phyloP scores from a whole-genome alignment of 169 alveolate genomes.

The Amoebophrya sp. region DNA sequence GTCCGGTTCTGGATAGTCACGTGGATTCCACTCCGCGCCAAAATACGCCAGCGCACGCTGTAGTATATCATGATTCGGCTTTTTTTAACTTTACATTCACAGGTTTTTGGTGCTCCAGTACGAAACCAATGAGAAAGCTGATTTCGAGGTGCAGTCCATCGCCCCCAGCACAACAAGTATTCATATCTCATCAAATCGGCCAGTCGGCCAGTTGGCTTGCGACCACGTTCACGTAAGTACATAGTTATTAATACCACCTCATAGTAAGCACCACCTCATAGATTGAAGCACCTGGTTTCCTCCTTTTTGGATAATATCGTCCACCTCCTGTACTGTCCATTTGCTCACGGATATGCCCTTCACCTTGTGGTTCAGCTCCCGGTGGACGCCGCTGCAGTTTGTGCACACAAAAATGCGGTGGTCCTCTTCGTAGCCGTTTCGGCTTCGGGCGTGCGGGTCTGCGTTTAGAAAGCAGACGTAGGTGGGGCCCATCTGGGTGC shows the following conservation, averaged over 20 bases:
- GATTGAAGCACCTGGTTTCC: not conserved
- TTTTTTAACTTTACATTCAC: no score
- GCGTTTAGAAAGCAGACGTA: constrained; percentile 38
- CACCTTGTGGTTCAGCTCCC: constrained; percentile 47
- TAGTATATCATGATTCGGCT: not conserved
- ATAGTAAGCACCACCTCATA: no score
- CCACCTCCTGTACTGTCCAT: constrained; percentile 43
- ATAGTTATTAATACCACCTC: no score
- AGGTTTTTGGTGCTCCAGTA: no score
- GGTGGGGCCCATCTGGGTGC: constrained; percentile 48
- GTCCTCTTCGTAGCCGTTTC: no score
- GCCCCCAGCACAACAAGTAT: no score
- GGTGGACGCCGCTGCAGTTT: constrained; percentile 44
- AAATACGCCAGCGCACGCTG: not conserved
- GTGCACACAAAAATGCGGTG: constrained; percentile 49
- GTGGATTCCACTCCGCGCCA: not conserved
- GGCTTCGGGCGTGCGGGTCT: no score
- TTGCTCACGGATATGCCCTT: constrained; percentile 46
- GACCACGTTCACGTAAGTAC: no score
- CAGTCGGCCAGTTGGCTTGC: no score
- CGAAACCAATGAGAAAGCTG: no score
- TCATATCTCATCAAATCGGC: no score
- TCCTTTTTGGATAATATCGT: constrained; percentile 14
- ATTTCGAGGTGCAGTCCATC: no score
- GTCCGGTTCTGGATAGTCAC: not conserved